Evolutionary conservation across 2,329 filamentous ascomycete genomes (phyloP), one percentile per base, ranked within the genome.

Genomic region (Didymella glomerata): DNA sequence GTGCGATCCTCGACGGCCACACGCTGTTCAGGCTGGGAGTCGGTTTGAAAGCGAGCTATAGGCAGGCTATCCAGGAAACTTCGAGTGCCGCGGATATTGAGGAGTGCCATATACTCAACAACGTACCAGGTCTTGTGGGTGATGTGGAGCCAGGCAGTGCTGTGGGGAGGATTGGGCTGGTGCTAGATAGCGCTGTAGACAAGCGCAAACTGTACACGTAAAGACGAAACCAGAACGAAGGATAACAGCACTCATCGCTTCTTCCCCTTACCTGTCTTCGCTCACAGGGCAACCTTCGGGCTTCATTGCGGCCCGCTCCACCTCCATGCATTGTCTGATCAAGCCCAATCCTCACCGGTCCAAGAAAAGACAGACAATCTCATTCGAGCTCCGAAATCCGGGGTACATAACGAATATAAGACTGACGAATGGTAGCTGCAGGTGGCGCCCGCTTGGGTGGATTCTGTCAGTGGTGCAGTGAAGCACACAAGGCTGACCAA

Each of bases 401-500:
- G 48, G 36, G 36, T 48, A 11, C 13, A 44, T 25, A 32, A 6
- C 14, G 0, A 16, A 2, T 10, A 10, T 4, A 27, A 4, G n/a
- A 2, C 2, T 22, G 20, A 45, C 45, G 7, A 58, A 49, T 45
- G 5, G 9, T 18, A 10, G 7, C 8, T 4, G 4, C 9, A 2
- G 16, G 14, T 45, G 48, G 55, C 48, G 45, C 10, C n/a, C 22
- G 14, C 38, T 32, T 44, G 32, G 11, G 9, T 22, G 7, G 10
- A 58, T 46, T 27, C 25, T 30, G 16, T 36, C 44, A n/a, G 25
- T 40, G 44, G 46, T 59, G 54, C 46, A 53, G 49, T 28, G 25
- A 44, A 60, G 46, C 41, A 48, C 49, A 50, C 53, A 56, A 67
- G 64, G 65, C 66, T 70, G 66, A 57, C 66, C 65, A 72, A 71